phyloP scores from a whole-genome alignment of 2,329 filamentous ascomycete genomes.

The Helotiales sp. region DNA sequence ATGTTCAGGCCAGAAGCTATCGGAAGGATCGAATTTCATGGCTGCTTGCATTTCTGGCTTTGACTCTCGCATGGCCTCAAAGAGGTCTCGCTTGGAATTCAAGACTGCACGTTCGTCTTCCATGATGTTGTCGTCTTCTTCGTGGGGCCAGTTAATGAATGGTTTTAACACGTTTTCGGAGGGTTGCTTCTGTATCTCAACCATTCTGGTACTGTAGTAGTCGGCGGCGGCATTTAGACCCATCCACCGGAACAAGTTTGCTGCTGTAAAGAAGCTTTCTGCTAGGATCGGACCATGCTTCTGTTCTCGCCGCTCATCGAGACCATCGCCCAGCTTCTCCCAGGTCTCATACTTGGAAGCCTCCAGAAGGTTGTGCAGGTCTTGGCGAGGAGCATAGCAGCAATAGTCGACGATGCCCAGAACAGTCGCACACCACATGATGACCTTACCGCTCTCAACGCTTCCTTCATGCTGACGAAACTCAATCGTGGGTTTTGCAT shows the following conservation, averaged over 20 bases:
- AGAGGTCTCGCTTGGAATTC: background rate
- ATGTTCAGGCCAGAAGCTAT: background rate
- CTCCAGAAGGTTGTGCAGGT: background rate
- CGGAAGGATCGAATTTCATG: background rate
- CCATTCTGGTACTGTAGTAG: background rate
- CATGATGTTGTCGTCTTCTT: background rate
- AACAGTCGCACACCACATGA: slow-evolving; percentile 20
- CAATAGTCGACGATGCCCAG: slow-evolving; percentile 17
- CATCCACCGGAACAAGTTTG: slow-evolving; percentile 3
- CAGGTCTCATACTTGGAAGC: background rate
- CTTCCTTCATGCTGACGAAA: slow-evolving; percentile 30
- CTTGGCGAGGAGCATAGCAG: background rate
- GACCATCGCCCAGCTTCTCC: background rate
- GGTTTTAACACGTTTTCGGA: too few species aligned
- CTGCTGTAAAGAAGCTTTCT: slow-evolving; percentile 1
- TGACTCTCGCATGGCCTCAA: background rate
- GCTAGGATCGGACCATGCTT: slow-evolving; percentile 1
- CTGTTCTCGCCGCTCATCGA: background rate
- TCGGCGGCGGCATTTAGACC: background rate
- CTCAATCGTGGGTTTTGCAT: slow-evolving; percentile 24
- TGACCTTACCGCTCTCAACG: slow-evolving; percentile 17
- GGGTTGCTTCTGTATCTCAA: background rate
- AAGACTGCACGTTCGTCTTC: background rate
- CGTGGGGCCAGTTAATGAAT: background rate
- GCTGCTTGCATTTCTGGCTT: background rate